Base-by-base conservation (phyloP, 2,329 filamentous ascomycete species). In the Thelonectria discophora region DNA sequence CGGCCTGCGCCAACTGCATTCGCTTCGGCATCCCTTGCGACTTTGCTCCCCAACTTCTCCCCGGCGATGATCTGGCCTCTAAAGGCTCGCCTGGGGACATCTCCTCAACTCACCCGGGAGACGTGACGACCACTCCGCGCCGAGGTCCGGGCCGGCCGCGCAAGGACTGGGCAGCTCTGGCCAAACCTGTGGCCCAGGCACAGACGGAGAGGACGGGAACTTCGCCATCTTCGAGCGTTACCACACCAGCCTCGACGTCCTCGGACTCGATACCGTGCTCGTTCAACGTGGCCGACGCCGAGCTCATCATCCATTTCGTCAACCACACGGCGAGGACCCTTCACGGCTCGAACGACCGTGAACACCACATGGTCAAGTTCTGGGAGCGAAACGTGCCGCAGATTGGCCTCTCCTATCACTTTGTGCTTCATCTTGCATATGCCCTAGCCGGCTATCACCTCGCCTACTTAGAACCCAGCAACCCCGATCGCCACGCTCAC, bases 1-100 rank as follows among this genome's bases (percentile, higher is more conserved):
- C 73, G 13, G 65, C 70, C 21, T 75, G 73, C 58, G 65, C 66
- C 49, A 75, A 74, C 65, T 75, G 73, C 64, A 63, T 73, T 27
- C 73, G 70, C 46, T 75, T 75, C 58, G 70, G 70, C 45, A 69
- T 74, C 27, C 65, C 68, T 18, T 75, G 73, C 57, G 69, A 72
- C 51, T 74, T 72, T 59, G 65, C 68, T 39, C 68, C 69, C 12
- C 64, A 55, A 37, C 65, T 65, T 13, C 48, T 58, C 37, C 53
- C 67, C 12, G 65, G 62, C 30, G 65, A 68, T 40, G 70, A 69
- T 27, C 53, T 54, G 58, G 57, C 52, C 34, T 59, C 63, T 27
- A 65, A 63, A 20, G 63, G 43, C 21, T 66, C 68, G 6, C 53
- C 65, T 15, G 58, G 61, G 30, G 65, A 65, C 20, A 59, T 58